Conservation (phyloP, 345 rosid species). For the Eucalyptus viminalis region DNA sequence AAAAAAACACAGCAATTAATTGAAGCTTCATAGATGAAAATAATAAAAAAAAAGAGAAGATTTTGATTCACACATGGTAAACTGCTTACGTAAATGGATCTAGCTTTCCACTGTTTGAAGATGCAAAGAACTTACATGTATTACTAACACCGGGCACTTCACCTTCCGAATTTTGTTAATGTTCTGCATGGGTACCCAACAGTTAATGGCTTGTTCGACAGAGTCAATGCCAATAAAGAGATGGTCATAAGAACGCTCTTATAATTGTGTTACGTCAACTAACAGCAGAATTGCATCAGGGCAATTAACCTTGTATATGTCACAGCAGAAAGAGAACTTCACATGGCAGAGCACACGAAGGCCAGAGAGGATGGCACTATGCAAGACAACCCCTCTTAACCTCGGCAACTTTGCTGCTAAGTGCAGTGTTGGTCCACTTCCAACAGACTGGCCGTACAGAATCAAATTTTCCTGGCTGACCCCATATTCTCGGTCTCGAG, state of each 20-base stretch:
- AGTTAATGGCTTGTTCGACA: neutral
- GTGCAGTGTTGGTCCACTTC: slow-evolving; percentile 95
- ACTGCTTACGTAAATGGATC: neutral
- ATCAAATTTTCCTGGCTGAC: slow-evolving; percentile 85
- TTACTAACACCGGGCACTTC: slow-evolving; percentile 88
- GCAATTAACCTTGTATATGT: slow-evolving; percentile 62
- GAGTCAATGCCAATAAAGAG: neutral
- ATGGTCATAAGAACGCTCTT: neutral
- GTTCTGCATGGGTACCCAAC: slow-evolving; percentile 33
- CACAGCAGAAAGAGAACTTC: slow-evolving; percentile 74
- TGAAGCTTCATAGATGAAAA: neutral
- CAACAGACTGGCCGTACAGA: slow-evolving; percentile 95
- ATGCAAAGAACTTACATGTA: slow-evolving; percentile 51
- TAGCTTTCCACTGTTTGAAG: neutral
- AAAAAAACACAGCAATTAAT: neutral
- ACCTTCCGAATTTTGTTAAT: slow-evolving; percentile 77
- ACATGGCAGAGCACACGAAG: slow-evolving; percentile 98
- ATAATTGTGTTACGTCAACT: neutral
- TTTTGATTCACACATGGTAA: neutral
- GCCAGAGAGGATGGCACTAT: slow-evolving; percentile 97
- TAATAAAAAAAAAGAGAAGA: neutral
- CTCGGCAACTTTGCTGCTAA: slow-evolving; percentile 94
- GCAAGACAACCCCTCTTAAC: slow-evolving; percentile 94
- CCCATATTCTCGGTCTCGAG: slow-evolving; percentile 91
- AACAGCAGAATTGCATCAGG: neutral